These are phyloP conservation scores for Phytophthora megakarya DNA, from an alignment of 352 stramenopile genomes.

Conservation along the genomic window DNA sequence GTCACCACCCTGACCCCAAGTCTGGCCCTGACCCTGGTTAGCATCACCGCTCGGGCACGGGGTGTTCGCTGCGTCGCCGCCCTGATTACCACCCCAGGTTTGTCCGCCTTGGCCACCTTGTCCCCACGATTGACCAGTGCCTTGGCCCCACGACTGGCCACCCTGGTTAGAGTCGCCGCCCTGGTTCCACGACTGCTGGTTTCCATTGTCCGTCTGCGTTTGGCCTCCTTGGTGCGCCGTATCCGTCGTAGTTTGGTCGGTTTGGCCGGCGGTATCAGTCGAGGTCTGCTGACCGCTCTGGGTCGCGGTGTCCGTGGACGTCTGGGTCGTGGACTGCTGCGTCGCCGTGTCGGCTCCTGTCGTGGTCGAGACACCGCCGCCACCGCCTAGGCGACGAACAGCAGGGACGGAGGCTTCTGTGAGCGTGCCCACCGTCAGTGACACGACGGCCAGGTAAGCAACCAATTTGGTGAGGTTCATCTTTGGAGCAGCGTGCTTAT, in stretches of 20 bases:
- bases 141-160: background rate
- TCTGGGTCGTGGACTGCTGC: conserved; percentile 19
- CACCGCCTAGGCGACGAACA: conserved; percentile 27
- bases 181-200: conserved; percentile 7
- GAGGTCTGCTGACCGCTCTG: conserved; percentile 3
- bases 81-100: background rate
- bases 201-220: background rate
- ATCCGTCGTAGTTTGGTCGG: conserved; percentile 2
- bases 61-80: conserved; percentile 1
- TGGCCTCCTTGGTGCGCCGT: conserved; percentile 13
- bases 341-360: conserved; percentile 8
- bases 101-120: conserved; percentile 8
- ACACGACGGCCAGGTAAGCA: conserved; percentile 34
- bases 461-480: conserved; percentile 40
- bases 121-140: too few species aligned
- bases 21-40: conserved; percentile 8
- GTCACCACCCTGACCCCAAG: background rate
- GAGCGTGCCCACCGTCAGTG: conserved; percentile 22
- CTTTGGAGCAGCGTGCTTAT: too few species aligned
- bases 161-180: background rate
- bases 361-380: conserved; percentile 30
- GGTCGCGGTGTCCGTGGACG: conserved; percentile 1
- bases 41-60: background rate
- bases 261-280: conserved; percentile 5
- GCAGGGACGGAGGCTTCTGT: conserved; percentile 27